phyloP scores from a whole-genome alignment of 2,329 filamentous ascomycete species.

The Aspergillus novofumigatus region DNA sequence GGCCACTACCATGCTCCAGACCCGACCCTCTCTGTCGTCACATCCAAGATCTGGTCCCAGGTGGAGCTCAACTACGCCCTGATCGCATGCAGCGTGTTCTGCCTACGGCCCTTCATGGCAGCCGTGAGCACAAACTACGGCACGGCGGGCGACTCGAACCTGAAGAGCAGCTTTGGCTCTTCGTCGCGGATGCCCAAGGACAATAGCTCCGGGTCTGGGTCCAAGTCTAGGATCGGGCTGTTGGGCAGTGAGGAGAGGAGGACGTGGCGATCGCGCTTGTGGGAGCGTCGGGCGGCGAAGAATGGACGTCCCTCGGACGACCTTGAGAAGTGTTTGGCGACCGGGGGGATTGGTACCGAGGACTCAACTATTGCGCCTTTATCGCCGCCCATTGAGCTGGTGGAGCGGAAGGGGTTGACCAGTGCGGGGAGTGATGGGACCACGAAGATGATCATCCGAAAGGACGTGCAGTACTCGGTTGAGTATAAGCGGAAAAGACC shows the following conservation, averaged over 20 bases:
- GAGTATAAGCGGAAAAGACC: conserved; percentile 19
- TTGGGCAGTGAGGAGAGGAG: not conserved
- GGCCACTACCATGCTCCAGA: conserved; percentile 27
- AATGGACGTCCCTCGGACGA: not conserved
- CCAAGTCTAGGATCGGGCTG: conserved; percentile 3
- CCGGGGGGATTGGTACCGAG: not conserved
- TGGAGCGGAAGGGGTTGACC: conserved; percentile 1
- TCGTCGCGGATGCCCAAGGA: conserved; percentile 17
- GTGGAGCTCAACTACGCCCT: conserved; percentile 34
- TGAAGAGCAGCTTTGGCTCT: conserved; percentile 22
- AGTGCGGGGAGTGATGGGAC: conserved; percentile 12
- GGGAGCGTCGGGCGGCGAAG: not conserved
- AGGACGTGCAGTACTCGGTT: conserved; percentile 29
- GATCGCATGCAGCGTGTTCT: conserved; percentile 35
- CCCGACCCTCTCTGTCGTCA: conserved; percentile 31
- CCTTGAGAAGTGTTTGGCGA: not conserved
- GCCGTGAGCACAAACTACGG: conserved; percentile 36
- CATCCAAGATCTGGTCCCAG: conserved; percentile 35
- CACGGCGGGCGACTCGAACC: conserved; percentile 27
- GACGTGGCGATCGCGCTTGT: not conserved
- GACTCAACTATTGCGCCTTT: not conserved
- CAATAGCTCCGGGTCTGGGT: conserved; percentile 10
- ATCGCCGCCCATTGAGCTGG: conserved; percentile 11
- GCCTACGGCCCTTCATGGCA: conserved; percentile 34
- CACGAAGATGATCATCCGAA: conserved; percentile 30